Base-by-base conservation (phyloP, 345 rosid genomes). In the Salix suchowensis region DNA sequence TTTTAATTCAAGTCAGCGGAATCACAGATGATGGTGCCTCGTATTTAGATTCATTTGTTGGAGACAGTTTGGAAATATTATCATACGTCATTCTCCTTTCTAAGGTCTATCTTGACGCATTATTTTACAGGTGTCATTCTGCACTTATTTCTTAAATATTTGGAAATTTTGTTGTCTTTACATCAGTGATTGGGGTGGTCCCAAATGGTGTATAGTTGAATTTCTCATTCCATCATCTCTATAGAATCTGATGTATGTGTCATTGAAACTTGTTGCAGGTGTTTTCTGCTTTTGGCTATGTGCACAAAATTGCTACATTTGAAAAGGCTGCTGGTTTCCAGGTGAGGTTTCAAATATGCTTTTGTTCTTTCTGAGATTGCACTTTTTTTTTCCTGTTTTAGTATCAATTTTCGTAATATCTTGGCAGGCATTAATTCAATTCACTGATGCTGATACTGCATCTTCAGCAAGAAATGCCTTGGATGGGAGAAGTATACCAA, bases 271-370 rank as follows among this genome's bases (percentile, higher is more conserved):
- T 67, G 73, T 89, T 84, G 67, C 89, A 92, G 98, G 99, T 96
- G 19, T 96, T 96, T 87, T 93, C 99, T 80, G 98, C 98, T 71
- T 96, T 93, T 89, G 99, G 99, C 26, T 96, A 89, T 75, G 99
- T 96, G 42, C 97, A 96, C 89, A 93, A 93, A 84, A 93, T 96
- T 77, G 98, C 98, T 23, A 96, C 98, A 46, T 96, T 96, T 77
- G 98, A 96, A 83, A 96, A 96, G 82, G 97, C 98, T 72, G 92
- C 97, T 71, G 98, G 99, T 71, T 96, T 96, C 83, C 97, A 96
- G 95, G 98, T 89, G 50, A 87, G 81, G 68, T 78, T 19, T 76
- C 61, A n/a, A 58, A 79, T 30, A 39, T 37, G 68, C 13, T n/a
- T 5, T 83, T 24, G n/a, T 60, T 75, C 23, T 61, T 73, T 68